phyloP scores from a whole-genome alignment of 352 stramenopile species.

The Globisporangium paddicum region DNA sequence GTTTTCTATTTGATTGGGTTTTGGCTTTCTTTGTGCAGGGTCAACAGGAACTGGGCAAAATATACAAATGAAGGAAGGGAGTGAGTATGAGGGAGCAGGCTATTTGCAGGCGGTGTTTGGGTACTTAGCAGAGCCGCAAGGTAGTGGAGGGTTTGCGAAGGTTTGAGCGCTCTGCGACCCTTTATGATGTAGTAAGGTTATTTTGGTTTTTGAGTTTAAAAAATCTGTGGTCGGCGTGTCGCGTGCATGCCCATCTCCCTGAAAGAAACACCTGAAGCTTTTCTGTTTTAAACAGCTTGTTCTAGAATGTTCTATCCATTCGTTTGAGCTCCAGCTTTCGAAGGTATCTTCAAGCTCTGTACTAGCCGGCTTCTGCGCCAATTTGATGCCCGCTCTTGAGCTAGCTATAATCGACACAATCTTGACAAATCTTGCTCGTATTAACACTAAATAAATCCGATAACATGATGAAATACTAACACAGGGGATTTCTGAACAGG shows the following conservation, averaged over 20 bases:
- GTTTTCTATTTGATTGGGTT: background rate
- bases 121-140: background rate
- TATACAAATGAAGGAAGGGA: background rate
- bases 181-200: background rate
- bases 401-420: background rate
- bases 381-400: background rate
- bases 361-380: background rate
- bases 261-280: background rate
- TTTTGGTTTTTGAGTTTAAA: background rate
- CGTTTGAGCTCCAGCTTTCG: background rate
- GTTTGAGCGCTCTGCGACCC: background rate
- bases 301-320: slow-evolving; percentile 7
- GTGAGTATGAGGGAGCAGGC: background rate
- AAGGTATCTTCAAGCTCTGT: background rate
- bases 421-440: background rate
- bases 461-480: background rate
- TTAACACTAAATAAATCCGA: background rate
- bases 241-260: background rate
- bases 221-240: background rate
- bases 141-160: background rate
- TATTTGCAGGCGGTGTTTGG: too few relatives aligned
- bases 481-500: background rate
- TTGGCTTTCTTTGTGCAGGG: background rate
- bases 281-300: background rate
- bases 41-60: background rate